Evolutionary conservation across 1,284 basidiomycete genomes (phyloP), one percentile per base, ranked within the genome.

Genomic region (Cutaneotrichosporon cutaneum): DNA sequence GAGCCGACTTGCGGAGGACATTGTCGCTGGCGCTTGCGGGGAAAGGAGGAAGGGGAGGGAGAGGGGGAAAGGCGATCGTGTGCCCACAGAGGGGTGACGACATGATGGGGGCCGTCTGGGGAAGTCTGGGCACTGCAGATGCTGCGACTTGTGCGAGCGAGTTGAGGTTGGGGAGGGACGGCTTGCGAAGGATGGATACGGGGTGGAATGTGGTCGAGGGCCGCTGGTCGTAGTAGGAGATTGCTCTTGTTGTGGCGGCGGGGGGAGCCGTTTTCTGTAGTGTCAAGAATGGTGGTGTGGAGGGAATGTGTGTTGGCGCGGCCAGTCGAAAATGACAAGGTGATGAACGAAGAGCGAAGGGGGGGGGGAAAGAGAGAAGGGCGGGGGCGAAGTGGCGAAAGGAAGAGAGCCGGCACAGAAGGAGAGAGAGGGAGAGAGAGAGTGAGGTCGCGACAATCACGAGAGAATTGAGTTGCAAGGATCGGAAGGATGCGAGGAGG

Each of bases 151-250:
- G 4, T 35, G 24, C 30, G 54, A 60, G 33, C 6, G 45, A 36
- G 45, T 13, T 18, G 53, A 39, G n/a, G 52, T 54, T 54, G 24
- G 52, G 61, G 14, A 66, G 51, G 3, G 61, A 63, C 1, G 64
- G 61, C 26, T 66, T 66, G 56, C 61, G 59, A 1, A 66, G 59
- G 35, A 66, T 66, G 21, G 64, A 66, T 2, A 60, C 55, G 26
- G 64, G 61, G 14, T 60, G 48, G 16, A 22, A 22, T 48, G 32
- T 27, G 18, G 50, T 30, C 9, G 52, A 21, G 22, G 33, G 35
- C 8, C 52, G 33, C 13, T 39, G 21, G 52, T 39, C 35, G 33
- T 36, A 36, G 22, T 39, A 39, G 1, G 52, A 54, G 1, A 39
- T 26, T 26, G 52, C 33, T 26, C 52, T 35, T 54, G 35, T 9